phyloP scores from a whole-genome alignment of 345 rosid genomes.

The Melaleuca alternifolia region DNA sequence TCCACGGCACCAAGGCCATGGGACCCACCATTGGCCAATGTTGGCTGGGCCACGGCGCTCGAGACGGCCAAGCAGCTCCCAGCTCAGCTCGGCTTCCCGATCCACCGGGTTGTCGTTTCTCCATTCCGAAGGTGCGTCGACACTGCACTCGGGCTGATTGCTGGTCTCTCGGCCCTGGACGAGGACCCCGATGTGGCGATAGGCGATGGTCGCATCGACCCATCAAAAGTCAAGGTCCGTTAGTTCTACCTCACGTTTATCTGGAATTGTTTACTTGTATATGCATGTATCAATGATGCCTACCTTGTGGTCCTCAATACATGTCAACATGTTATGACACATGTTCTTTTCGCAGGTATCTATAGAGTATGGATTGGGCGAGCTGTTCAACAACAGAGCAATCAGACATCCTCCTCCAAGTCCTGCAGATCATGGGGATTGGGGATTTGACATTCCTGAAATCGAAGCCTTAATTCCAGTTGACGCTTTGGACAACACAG shows the following conservation, averaged over 20 bases:
- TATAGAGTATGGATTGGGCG: constrained; percentile 71
- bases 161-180: constrained; percentile 45
- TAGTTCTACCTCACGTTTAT: background rate
- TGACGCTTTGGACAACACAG: constrained; percentile 48
- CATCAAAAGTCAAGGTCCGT: constrained; percentile 58
- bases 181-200: constrained; percentile 14
- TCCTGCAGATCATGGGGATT: constrained; percentile 30
- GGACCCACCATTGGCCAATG: constrained; percentile 66
- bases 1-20: constrained; percentile 51
- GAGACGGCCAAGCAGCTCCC: constrained; percentile 38
- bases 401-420: constrained; percentile 44
- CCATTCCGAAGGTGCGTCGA: constrained; percentile 84
- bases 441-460: constrained; percentile 38
- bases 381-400: constrained; percentile 55
- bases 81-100: constrained; percentile 39
- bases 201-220: constrained; percentile 21
- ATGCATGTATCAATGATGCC: background rate
- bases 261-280: background rate
- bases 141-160: constrained; percentile 59
- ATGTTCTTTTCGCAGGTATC: constrained; percentile 32
- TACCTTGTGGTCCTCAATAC: background rate
- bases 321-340: background rate
- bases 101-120: constrained; percentile 79
- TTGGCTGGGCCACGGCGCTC: constrained; percentile 48
- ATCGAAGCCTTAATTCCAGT: constrained; percentile 52